Conservation (phyloP, 1,284 basidiomycete genomes). For the Ceratorhiza oryzae-sativae region DNA sequence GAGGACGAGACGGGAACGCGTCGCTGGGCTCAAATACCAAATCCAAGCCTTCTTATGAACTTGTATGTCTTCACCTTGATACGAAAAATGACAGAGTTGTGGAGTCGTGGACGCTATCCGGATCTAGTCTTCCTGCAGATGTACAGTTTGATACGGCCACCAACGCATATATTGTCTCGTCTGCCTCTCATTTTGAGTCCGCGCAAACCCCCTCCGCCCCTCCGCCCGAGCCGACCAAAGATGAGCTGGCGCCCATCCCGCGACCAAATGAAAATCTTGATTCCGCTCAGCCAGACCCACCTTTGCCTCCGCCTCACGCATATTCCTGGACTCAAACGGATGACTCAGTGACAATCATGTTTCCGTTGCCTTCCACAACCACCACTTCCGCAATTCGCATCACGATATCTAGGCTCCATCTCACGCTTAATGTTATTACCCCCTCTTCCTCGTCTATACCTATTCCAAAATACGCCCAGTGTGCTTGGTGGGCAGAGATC, state of each 20-base stretch:
- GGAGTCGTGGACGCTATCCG: slow-evolving; percentile 72
- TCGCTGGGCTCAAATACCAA: slow-evolving; percentile 2
- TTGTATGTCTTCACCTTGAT: slow-evolving; percentile 17
- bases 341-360: slow-evolving; percentile 81
- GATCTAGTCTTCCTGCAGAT: slow-evolving; percentile 74
- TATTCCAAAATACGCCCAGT: slow-evolving; percentile 67
- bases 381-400: slow-evolving; percentile 70
- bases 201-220: slow-evolving; percentile 50
- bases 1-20: slow-evolving; percentile 7
- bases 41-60: neutral
- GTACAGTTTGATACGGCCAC: slow-evolving; percentile 59
- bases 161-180: slow-evolving; percentile 62
- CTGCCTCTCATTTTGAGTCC: slow-evolving; percentile 62
- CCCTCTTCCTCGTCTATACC: slow-evolving; percentile 46
- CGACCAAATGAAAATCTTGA: slow-evolving; percentile 64
- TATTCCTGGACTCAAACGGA: slow-evolving; percentile 92
- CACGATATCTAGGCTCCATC: slow-evolving; percentile 66
- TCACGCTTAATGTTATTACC: slow-evolving; percentile 69
- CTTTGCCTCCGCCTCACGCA: slow-evolving; percentile 59
- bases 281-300: slow-evolving; percentile 34
- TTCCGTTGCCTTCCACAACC: slow-evolving; percentile 78
- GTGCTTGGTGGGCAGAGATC: slow-evolving; percentile 78
- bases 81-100: slow-evolving; percentile 49
- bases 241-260: slow-evolving; percentile 73
- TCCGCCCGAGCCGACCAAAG: slow-evolving; percentile 63